Percentiles rank a stretch among this genome's conserved stretches.
These are phyloP conservation scores for Hemileccinum rubropunctum DNA, from an alignment of 768 basidiomycete genomes.

Conservation along the genomic window DNA sequence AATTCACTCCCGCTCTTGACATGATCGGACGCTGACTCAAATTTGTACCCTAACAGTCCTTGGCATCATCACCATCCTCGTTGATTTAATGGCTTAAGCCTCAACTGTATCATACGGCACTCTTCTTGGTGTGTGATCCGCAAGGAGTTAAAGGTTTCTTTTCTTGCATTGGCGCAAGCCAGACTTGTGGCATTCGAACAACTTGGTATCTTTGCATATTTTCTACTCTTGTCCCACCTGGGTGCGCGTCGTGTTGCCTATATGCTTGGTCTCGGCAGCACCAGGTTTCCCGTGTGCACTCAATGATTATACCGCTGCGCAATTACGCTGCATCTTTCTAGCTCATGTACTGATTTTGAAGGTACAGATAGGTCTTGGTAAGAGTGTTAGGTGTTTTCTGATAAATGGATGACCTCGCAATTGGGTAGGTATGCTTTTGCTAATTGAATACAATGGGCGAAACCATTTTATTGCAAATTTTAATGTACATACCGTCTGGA, in stretches of 20 bases:
- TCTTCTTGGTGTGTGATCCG: neutral
- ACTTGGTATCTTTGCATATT: slow-evolving; percentile 3
- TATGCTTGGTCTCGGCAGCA: neutral
- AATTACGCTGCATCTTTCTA: slow-evolving; percentile 1
- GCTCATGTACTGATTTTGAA: neutral
- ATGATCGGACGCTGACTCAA: slow-evolving; percentile 1
- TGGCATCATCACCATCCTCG: slow-evolving; percentile 87
- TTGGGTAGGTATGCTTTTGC: slow-evolving; percentile 1
- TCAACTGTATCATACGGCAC: slow-evolving; percentile 11
- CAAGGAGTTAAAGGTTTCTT: slow-evolving; percentile 4
- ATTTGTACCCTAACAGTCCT: slow-evolving; percentile 49
- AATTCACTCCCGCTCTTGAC: neutral
- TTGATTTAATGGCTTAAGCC: slow-evolving; percentile 68
- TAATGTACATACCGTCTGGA: slow-evolving; percentile 8
- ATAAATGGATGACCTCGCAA: neutral
- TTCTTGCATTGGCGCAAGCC: neutral
- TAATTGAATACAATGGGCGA: neutral
- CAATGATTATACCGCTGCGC: neutral
- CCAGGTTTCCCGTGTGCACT: neutral
- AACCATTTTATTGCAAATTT: slow-evolving; percentile 9
- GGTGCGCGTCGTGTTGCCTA: neutral
- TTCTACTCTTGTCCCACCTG: neutral
- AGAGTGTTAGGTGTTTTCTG: slow-evolving; percentile 8
- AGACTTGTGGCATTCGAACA: slow-evolving; percentile 3
- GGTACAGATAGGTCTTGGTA: slow-evolving; percentile 1